Conservation (phyloP, 305 asterid species). For the Fraxinus xanthoxyloides region DNA sequence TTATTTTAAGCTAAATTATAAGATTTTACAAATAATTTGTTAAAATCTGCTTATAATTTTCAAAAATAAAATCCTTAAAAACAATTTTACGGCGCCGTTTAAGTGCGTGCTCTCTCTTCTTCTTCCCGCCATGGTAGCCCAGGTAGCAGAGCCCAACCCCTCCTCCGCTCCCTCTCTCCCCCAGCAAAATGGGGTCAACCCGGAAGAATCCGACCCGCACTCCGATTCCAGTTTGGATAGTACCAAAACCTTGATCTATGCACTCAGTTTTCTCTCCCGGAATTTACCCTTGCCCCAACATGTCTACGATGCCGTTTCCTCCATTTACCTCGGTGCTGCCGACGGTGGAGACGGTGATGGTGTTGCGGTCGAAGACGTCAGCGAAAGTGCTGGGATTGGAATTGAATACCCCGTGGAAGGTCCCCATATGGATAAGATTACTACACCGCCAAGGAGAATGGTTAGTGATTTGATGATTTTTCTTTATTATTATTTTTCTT, state of each 20-base stretch:
- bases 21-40: neutral
- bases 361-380: slow-evolving; percentile 21
- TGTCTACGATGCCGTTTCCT: slow-evolving; percentile 80
- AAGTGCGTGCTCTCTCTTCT: slow-evolving; percentile 1
- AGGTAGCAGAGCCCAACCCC: slow-evolving; percentile 51
- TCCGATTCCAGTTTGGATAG: slow-evolving; percentile 39
- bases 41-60: neutral
- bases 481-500: no score
- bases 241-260: slow-evolving; percentile 77
- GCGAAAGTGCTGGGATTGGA: slow-evolving; percentile 24
- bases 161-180: slow-evolving; percentile 25
- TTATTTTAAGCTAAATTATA: neutral
- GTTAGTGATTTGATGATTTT: slow-evolving; percentile 27
- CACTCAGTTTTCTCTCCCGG: slow-evolving; percentile 89
- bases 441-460: slow-evolving; percentile 20
- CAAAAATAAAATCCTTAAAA: neutral
- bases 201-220: slow-evolving; percentile 25
- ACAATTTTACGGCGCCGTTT: slow-evolving; percentile 41
- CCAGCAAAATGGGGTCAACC: slow-evolving; percentile 27
- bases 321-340: slow-evolving; percentile 44
- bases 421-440: slow-evolving; percentile 19
- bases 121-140: slow-evolving; percentile 72
- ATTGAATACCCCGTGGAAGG: slow-evolving; percentile 24
- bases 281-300: slow-evolving; percentile 84
- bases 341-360: slow-evolving; percentile 22